Percentiles rank a stretch among this genome's conserved stretches.
phyloP scores from a whole-genome alignment of 2,329 filamentous ascomycete species.

The Nothomitra cinnamomea region DNA sequence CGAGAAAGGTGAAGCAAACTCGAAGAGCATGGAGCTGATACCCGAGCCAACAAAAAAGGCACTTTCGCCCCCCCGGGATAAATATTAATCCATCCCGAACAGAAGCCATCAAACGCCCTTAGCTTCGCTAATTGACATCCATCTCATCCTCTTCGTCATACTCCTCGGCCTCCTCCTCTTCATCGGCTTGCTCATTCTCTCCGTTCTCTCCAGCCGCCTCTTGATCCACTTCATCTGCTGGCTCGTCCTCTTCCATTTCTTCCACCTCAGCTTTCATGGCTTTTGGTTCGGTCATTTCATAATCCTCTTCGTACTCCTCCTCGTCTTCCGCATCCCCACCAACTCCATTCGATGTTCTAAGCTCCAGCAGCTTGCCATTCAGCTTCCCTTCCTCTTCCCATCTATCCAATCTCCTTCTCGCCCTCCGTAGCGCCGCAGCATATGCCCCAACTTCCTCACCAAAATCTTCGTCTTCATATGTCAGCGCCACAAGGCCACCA shows the following conservation, averaged over 20 bases:
- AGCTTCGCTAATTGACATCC: background rate
- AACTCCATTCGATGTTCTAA: slow-evolving; percentile 3
- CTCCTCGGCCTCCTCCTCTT: slow-evolving; percentile 8
- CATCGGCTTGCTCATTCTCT: slow-evolving; percentile 6
- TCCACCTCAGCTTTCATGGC: background rate
- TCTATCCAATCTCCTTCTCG: slow-evolving; percentile 46
- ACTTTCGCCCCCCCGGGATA: too few species aligned
- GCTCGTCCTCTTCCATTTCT: slow-evolving; percentile 20
- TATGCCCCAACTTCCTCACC: slow-evolving; percentile 57
- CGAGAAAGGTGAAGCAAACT: too few species aligned
- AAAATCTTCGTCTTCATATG: slow-evolving; percentile 50
- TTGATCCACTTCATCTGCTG: slow-evolving; percentile 9
- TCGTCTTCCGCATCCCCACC: slow-evolving; percentile 8
- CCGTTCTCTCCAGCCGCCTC: slow-evolving; percentile 9
- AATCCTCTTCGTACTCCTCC: slow-evolving; percentile 7
- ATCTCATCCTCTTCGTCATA: slow-evolving; percentile 11
- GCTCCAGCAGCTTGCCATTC: slow-evolving; percentile 6
- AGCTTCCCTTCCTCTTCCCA: slow-evolving; percentile 38
- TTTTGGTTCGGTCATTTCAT: background rate
- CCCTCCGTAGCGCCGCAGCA: slow-evolving; percentile 46
- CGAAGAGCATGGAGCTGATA: too few species aligned
- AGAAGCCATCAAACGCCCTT: too few species aligned
- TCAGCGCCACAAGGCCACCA: slow-evolving; percentile 46
- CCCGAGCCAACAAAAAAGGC: too few species aligned
- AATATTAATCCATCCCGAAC: too few species aligned